Evolutionary conservation across 1,139 yeast genomes (phyloP), one percentile per base, ranked within the genome.

Genomic region (Saccharomyces pastorianus): DNA sequence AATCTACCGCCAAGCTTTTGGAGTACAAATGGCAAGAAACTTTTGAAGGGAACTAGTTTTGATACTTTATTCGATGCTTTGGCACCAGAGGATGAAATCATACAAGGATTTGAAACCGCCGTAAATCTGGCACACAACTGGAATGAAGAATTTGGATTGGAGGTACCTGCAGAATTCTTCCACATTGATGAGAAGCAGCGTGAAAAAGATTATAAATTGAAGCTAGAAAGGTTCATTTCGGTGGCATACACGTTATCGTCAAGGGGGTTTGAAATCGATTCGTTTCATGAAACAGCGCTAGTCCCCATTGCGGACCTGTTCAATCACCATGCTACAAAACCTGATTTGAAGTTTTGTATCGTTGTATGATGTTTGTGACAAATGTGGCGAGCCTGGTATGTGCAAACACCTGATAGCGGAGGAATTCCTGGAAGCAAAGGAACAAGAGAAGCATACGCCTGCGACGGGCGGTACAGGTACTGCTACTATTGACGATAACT

Each of bases 231-330:
- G 13, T 85, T 83, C 66, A 84, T 83, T 1, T 76, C 78, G 11
- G 71, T 73, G 17, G 77, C 81, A 3, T 81, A 77, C 64, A 77
- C 83, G 1, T 83, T 88, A 13, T 81, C 90, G 0, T 83, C 95
- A 0, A 76, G 96, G 56, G 90, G 91, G 1, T 89, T 90, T 66
- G 84, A 83, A 53, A 82, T 91, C 20, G 97, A 91, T 67, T 77
- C 76, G 50, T 89, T 72, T 66, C 88, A 85, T 62, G 87, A 84
- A 28, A 76, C 85, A 46, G 88, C 87, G 0, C 72, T 91, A 56
- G 96, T 90, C 31, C 96, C 97, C 0, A 91, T 91, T 14, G 97
- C 96, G 0, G 96, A 91, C 68, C 73, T 91, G 51, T 90, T 90
- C 72, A 90, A 90, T 61, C 96, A 89, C 66, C 73, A 80, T 44